phyloP scores from a whole-genome alignment of 441 rosid genomes.

The Geranium incanum region DNA sequence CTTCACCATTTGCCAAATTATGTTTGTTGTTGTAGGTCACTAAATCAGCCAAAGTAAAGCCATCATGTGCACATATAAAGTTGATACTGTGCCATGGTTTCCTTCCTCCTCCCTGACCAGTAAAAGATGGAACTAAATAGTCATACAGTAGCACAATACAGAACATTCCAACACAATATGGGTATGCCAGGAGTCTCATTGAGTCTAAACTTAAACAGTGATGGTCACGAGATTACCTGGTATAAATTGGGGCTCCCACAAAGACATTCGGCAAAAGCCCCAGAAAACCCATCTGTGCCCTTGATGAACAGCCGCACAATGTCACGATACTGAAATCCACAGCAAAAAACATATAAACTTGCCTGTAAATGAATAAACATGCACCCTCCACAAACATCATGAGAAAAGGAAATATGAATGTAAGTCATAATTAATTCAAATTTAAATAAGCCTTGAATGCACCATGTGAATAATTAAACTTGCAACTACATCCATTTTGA shows the following conservation, averaged over 20 bases:
- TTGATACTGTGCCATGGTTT: slow-evolving; percentile 93
- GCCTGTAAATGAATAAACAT: not conserved
- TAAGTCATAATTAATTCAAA: not conserved
- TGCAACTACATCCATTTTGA: not conserved
- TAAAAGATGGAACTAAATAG: slow-evolving; percentile 13
- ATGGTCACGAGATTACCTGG: slow-evolving; percentile 36
- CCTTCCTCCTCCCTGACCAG: slow-evolving; percentile 73
- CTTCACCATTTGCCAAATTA: slow-evolving; percentile 91
- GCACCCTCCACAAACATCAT: not conserved
- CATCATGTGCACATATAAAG: slow-evolving; percentile 90
- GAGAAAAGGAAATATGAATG: not conserved
- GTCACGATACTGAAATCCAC: slow-evolving; percentile 67
- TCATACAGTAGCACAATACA: not conserved
- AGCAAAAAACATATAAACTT: slow-evolving; percentile 20
- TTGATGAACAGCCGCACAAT: slow-evolving; percentile 80
- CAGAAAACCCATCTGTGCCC: slow-evolving; percentile 86
- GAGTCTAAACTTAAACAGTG: not conserved
- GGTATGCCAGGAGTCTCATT: not conserved
- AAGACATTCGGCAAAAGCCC: slow-evolving; percentile 88
- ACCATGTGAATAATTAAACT: not conserved
- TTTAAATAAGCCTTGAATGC: not conserved
- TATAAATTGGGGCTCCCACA: slow-evolving; percentile 91
- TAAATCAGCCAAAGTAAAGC: slow-evolving; percentile 78
- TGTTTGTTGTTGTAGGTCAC: slow-evolving; percentile 79
- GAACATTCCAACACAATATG: not conserved